Evolutionary conservation across 1,284 basidiomycete genomes (phyloP), one percentile per base, ranked within the genome.

Genomic region (Ceratobasidium sp.): DNA sequence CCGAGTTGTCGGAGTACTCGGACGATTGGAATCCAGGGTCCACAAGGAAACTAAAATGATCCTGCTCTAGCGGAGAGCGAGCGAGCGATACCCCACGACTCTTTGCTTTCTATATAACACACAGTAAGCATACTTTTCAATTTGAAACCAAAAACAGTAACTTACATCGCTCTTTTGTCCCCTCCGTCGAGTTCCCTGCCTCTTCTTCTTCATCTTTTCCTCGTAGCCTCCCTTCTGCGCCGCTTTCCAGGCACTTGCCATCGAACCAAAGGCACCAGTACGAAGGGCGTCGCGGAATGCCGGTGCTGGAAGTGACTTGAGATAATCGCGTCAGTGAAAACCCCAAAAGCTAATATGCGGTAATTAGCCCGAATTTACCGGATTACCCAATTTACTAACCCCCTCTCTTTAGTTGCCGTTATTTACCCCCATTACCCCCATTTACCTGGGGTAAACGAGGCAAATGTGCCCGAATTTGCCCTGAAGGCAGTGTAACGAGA

Each of bases 1-100:
- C 57, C 4, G 57, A 23, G n/a, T n/a, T n/a, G 57, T 59, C 38
- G 35, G 57, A 59, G 32, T 43, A 21, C n/a, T 59, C 57, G 18
- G 57, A 41, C 21, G 57, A 59, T 41, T 59, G 57, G n/a, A 43
- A 43, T 30, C 11, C 57, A 14, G 35, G n/a, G 11, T 59, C 35
- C 4, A 8, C 35, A 21, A 59, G 14, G 26, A 41, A 59, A 4
- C 38, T 41, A 26, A 43, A 43, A 5, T 23, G 9, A 0, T 32
- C 9, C 4, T 23, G 21, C 9, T 30, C 13, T n/a, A 59, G 57
- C 4, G n/a, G 11, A 23, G 57, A 59, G 4, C 3, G 6, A 2
- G 41, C 13, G 9, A 59, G 35, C 18, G 38, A 5, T 0, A 9
- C 18, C 38, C 8, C 26, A 3, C 21, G 57, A 7, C 38, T 35